phyloP scores from a whole-genome alignment of 139 green algal genomes.

The Pleodorina starrii region DNA sequence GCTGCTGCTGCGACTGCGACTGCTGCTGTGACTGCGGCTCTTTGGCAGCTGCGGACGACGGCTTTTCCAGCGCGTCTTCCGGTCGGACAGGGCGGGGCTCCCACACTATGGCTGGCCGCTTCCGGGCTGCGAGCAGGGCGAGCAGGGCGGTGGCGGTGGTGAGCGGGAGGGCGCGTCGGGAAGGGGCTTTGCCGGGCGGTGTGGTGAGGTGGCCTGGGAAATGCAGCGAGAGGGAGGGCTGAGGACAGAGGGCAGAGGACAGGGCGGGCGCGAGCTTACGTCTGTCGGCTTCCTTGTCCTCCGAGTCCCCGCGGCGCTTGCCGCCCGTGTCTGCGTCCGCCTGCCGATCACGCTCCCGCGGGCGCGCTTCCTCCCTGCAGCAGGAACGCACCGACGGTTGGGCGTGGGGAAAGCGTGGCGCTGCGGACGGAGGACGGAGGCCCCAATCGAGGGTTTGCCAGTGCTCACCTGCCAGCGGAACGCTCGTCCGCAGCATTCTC shows the following conservation, averaged over 20 bases:
- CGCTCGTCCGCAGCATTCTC: not conserved
- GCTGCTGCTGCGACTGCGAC: too few species aligned
- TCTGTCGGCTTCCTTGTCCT: conserved; percentile 18
- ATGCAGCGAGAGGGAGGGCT: too few species aligned
- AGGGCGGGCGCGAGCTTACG: too few species aligned
- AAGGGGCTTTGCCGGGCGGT: too few species aligned
- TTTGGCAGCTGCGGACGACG: not conserved
- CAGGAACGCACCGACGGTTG: too few species aligned
- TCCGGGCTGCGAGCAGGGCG: conserved; percentile 22
- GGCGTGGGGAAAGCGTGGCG: too few species aligned
- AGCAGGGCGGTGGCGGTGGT: not conserved
- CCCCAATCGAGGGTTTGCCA: too few species aligned
- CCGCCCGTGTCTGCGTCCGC: not conserved
- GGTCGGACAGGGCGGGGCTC: not conserved
- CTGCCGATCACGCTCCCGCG: not conserved
- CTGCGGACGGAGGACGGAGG: too few species aligned
- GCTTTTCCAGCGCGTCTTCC: not conserved
- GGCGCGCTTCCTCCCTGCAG: not conserved
- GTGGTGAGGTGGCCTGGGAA: too few species aligned
- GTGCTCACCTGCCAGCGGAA: not conserved
- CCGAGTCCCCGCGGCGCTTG: conserved; percentile 21
- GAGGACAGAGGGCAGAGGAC: too few species aligned
- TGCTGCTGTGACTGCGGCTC: too few species aligned
- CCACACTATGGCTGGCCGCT: conserved; percentile 29
- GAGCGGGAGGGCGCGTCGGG: too few species aligned